Base-by-base conservation (phyloP, 345 rosid genomes). In the Limnanthes douglasii region DNA sequence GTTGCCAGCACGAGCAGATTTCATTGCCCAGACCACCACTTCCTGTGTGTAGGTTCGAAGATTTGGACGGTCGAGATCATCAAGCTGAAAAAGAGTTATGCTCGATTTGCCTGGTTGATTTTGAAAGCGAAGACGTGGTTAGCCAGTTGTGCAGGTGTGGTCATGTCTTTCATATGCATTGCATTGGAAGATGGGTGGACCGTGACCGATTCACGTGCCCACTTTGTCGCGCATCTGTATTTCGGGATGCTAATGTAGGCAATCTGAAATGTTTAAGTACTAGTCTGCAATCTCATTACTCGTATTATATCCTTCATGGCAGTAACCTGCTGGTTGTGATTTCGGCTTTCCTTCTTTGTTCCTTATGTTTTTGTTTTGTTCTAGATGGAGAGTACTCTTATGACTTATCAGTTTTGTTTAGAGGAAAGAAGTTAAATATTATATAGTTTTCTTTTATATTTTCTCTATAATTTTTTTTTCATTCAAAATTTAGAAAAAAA, bases 151-250 rank as follows among this genome's bases (percentile, higher is more conserved):
- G 53, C 0, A 64, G 65, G 43, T 78, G 95, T n/a, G 37, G 53
- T 10, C 93, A 75, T 33, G 54, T 73, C 22, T 79, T 79, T 59
- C 95, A 84, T 26, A 23, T 35, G 31, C 46, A 60, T 11, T 84
- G 93, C 65, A 70, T 75, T 6, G 65, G 66, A 11, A 51, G 53
- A 26, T 84, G 95, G 93, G 25, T 70, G 3, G 67, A 72, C 4
- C 57, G 58, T 17, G 56, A 49, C 23, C 64, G 66, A 19, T 64
- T 70, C 49, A 84, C 93, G 19, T 79, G 95, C 50, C 93, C 95
- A 8, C 81, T 84, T 20, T 79, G 95, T 43, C 10, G 34, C 48
- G 1, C 37, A 34, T 46, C 39, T 54, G 17, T 27, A 42, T 6
- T 22, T 41, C 39, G 28, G 47, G 18, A 11, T 54, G 37, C 41